phyloP scores from a whole-genome alignment of 2,329 filamentous ascomycete genomes.

The Emergomyces orientalis region DNA sequence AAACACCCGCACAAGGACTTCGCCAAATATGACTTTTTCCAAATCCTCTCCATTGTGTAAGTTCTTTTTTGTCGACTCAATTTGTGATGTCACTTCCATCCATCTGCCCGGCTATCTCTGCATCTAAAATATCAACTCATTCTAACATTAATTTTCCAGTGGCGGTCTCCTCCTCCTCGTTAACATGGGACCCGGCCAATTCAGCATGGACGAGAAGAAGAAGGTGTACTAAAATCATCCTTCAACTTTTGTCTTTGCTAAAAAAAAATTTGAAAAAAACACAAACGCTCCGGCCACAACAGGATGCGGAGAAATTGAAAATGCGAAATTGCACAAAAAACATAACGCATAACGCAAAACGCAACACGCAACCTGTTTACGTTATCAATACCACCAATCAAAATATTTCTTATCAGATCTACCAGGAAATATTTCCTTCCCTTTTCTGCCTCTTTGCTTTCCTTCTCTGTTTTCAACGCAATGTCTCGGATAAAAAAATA shows the following conservation, averaged over 20 bases:
- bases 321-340: no score
- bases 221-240: conserved; percentile 71
- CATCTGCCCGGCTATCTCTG: neutral
- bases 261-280: no score
- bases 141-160: conserved; percentile 29
- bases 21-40: conserved; percentile 99
- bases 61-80: conserved; percentile 23
- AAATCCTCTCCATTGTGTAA: conserved; percentile 94
- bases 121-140: neutral
- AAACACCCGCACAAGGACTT: conserved; percentile 99
- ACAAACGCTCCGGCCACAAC: neutral
- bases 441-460: neutral
- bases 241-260: neutral
- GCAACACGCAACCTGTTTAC: neutral
- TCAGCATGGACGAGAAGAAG: conserved; percentile 99
- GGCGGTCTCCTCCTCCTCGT: conserved; percentile 91
- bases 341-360: no score
- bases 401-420: neutral
- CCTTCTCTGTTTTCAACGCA: neutral
- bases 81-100: neutral
- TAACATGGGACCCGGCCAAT: conserved; percentile 96
- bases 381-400: neutral
- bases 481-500: neutral
- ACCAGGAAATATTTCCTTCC: neutral
- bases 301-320: no score